These are phyloP conservation scores for Aspergillus jensenii DNA, from an alignment of 2,329 filamentous ascomycete species.

Conservation along the genomic window DNA sequence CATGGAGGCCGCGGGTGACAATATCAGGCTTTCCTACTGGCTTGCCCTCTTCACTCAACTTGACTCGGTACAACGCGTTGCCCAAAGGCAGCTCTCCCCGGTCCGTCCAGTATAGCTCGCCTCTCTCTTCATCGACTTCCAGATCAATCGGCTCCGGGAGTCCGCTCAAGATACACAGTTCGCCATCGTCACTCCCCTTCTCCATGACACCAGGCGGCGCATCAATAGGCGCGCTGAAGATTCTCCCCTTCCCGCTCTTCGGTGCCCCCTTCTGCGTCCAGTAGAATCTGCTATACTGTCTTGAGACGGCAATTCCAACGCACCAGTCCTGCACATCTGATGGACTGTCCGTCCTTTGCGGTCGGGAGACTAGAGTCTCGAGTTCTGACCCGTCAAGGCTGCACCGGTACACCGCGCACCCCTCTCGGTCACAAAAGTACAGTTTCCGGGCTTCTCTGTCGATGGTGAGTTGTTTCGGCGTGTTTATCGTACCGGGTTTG, in stretches of 20 bases:
- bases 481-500: slow-evolving; percentile 47
- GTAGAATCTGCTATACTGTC: slow-evolving; percentile 49
- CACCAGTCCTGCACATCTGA: slow-evolving; percentile 46
- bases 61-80: slow-evolving; percentile 52
- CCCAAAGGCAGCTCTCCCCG: slow-evolving; percentile 58
- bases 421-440: slow-evolving; percentile 49
- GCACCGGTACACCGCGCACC: slow-evolving; percentile 35
- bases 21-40: slow-evolving; percentile 31
- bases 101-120: slow-evolving; percentile 61
- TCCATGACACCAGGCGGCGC: slow-evolving; percentile 36
- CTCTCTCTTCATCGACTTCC: slow-evolving; percentile 49
- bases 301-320: slow-evolving; percentile 56
- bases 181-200: slow-evolving; percentile 41
- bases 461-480: slow-evolving; percentile 46
- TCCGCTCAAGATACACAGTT: slow-evolving; percentile 42
- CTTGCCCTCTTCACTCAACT: slow-evolving; percentile 14
- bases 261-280: slow-evolving; percentile 62
- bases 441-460: slow-evolving; percentile 29
- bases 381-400: slow-evolving; percentile 36
- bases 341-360: not conserved
- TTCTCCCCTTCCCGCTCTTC: slow-evolving; percentile 54
- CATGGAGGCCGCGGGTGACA: slow-evolving; percentile 40
- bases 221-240: slow-evolving; percentile 53
- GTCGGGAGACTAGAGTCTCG: slow-evolving; percentile 36
- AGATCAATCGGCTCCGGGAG: slow-evolving; percentile 61